These are phyloP conservation scores for Chloroidium sp. DNA, from an alignment of 163 green algal genomes.

Conservation along the genomic window DNA sequence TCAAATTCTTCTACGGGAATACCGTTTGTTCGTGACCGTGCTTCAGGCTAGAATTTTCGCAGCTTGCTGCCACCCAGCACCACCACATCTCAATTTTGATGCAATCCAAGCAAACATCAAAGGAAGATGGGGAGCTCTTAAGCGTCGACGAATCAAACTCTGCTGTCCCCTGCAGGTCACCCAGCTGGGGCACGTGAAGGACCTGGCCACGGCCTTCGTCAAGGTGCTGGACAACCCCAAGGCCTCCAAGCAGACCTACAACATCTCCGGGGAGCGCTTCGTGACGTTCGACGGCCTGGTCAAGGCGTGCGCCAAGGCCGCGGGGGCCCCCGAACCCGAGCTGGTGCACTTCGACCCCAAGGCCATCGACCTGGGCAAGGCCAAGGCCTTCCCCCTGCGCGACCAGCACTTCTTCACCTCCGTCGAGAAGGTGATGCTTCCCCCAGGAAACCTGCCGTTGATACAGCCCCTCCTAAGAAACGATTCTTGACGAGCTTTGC, in stretches of 20 bases:
- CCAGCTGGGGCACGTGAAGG: conserved; percentile 94
- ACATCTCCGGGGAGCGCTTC: conserved; percentile 70
- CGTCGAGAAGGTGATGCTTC: conserved; percentile 72
- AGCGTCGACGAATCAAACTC: too few relatives aligned
- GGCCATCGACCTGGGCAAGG: conserved; percentile 76
- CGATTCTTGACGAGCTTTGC: too few relatives aligned
- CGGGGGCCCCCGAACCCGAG: conserved; percentile 69
- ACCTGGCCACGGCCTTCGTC: conserved; percentile 81
- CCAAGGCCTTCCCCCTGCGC: conserved; percentile 89
- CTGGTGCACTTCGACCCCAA: conserved; percentile 91
- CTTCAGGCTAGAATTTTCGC: too few relatives aligned
- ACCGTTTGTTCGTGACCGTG: too few relatives aligned
- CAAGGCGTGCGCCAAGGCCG: conserved; percentile 75
- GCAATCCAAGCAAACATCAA: background rate
- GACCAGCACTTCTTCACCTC: conserved; percentile 96
- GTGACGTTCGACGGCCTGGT: conserved; percentile 94
- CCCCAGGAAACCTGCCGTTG: conserved; percentile 2
- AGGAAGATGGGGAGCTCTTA: too few relatives aligned
- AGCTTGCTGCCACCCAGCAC: too few relatives aligned
- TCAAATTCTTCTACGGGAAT: too few relatives aligned
- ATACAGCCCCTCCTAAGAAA: too few relatives aligned
- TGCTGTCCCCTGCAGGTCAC: conserved; percentile 37
- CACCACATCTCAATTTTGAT: background rate
- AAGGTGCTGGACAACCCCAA: conserved; percentile 79
- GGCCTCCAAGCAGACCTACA: conserved; percentile 79